phyloP scores from a whole-genome alignment of 495 filamentous ascomycete genomes.

The Penicillium ucsense region DNA sequence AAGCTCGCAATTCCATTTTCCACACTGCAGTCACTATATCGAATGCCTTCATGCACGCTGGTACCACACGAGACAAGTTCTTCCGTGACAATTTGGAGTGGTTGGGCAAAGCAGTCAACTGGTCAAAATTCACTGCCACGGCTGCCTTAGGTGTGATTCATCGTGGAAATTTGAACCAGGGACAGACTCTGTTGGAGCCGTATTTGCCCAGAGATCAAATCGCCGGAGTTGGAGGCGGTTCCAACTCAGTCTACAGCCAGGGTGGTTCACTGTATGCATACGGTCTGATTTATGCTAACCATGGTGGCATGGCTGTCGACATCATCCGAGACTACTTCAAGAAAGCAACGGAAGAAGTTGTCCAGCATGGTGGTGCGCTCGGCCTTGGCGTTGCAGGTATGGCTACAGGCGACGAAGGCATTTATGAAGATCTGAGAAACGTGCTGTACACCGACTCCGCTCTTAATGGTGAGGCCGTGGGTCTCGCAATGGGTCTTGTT shows the following conservation, averaged over 20 bases:
- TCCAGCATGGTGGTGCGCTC: constrained; percentile 92
- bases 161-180: constrained; percentile 84
- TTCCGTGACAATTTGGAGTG: constrained; percentile 97
- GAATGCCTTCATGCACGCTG: constrained; percentile 99
- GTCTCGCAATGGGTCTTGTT: constrained; percentile 89
- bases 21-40: constrained; percentile 94
- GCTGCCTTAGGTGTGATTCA: constrained; percentile 96
- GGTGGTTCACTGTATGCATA: constrained; percentile 93
- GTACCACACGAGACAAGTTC: constrained; percentile 94
- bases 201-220: constrained; percentile 73
- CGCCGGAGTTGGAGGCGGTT: constrained; percentile 48
- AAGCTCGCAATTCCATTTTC: constrained; percentile 96
- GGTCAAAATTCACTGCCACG: constrained; percentile 99
- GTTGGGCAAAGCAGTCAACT: constrained; percentile 98
- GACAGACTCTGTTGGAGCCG: constrained; percentile 84
- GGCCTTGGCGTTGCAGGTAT: constrained; percentile 96
- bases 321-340: constrained; percentile 83
- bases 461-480: constrained; percentile 92
- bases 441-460: constrained; percentile 90
- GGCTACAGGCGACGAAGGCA: constrained; percentile 82
- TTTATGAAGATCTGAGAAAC: constrained; percentile 82
- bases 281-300: constrained; percentile 95
- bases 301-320: constrained; percentile 84
- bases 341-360: constrained; percentile 80
- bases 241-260: constrained; percentile 86